Base-by-base conservation (phyloP, 768 basidiomycete species). In the Mycena galericulata region DNA sequence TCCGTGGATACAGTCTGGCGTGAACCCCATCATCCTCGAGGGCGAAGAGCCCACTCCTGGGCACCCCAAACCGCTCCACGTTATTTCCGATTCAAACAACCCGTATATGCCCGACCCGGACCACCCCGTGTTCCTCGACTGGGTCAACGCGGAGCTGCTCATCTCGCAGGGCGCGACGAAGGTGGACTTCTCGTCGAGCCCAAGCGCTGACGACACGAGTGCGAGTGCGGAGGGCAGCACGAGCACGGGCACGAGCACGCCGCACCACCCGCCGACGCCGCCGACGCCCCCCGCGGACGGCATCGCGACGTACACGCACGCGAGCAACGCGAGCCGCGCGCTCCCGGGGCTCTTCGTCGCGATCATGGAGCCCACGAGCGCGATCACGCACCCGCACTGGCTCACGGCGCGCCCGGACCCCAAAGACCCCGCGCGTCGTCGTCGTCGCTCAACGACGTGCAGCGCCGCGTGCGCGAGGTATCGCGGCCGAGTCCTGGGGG, bases 141-240 rank as follows among this genome's bases (percentile, higher is more conserved):
- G 92, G 89, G 89, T 94, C 69, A 94, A 95, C 77, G 92, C 92
- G 10, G 96, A 96, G 80, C 85, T 97, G 8, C 82, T 96, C 56
- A 82, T 91, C 26, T 91, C 90, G 7, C 82, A 92, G 15, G 63
- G 70, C 1, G 76, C 79, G n/a, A 73, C 83, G n/a, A 76, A 78
- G 0, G 78, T 80, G 4, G 70, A 80, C 41, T 75, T 77, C 36
- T 73, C 80, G 46, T 76, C n/a, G 61, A 68, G 24, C n/a, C 43
- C 50, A 8, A 26, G 36, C 3, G 62, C 41, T 9, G 51, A 61
- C n/a, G 46, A 61, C 10, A 34, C 67, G 54, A 51, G 47, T 57
- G 41, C 67, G 54, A 51, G 47, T 57, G 41, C 67, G 57, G 73
- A 47, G 53, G 56, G 14, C 54, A 43, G 54, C 54, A 45, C 27